These are phyloP conservation scores for Hyphopichia homilentoma DNA, from an alignment of 805 yeast genomes.

Conservation along the genomic window DNA sequence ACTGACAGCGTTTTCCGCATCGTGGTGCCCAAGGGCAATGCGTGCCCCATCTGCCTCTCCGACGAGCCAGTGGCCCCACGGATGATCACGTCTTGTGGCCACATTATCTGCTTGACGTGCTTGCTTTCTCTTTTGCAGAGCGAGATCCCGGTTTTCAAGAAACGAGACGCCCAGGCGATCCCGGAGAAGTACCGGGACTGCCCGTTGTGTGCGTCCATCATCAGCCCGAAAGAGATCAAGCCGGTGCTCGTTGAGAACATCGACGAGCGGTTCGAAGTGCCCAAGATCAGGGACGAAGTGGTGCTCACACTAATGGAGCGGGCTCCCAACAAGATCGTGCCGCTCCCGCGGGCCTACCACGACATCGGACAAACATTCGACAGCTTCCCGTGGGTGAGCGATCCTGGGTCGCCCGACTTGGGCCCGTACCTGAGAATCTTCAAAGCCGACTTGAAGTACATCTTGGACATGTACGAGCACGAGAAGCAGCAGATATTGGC, in stretches of 20 bases:
- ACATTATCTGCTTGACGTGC: slow-evolving; percentile 82
- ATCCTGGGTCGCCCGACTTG: slow-evolving; percentile 21
- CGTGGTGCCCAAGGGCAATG: slow-evolving; percentile 67
- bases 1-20: slow-evolving; percentile 63
- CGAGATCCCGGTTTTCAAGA: slow-evolving; percentile 36
- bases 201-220: slow-evolving; percentile 69
- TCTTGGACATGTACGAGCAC: slow-evolving; percentile 48
- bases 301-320: slow-evolving; percentile 61
- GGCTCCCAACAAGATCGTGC: slow-evolving; percentile 42
- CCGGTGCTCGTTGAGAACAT: slow-evolving; percentile 55
- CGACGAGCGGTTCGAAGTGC: slow-evolving; percentile 55
- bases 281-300: slow-evolving; percentile 52
- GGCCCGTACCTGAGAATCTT: slow-evolving; percentile 60
- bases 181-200: slow-evolving; percentile 61
- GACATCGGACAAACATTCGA: slow-evolving; percentile 23
- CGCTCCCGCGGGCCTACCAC: slow-evolving; percentile 42
- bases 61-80: slow-evolving; percentile 88
- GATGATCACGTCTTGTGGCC: slow-evolving; percentile 90
- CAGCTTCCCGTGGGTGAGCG: slow-evolving; percentile 56
- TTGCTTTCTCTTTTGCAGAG: slow-evolving; percentile 66
- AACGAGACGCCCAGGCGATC: slow-evolving; percentile 31
- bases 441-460: slow-evolving; percentile 57
- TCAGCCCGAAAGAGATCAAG: slow-evolving; percentile 51
- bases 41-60: slow-evolving; percentile 88
- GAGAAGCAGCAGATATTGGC: slow-evolving; percentile 56